Percentiles rank a stretch among this genome's conserved stretches.
These are phyloP conservation scores for Penicillium brasilianum DNA, from an alignment of 2,329 filamentous ascomycete species.

Conservation along the genomic window DNA sequence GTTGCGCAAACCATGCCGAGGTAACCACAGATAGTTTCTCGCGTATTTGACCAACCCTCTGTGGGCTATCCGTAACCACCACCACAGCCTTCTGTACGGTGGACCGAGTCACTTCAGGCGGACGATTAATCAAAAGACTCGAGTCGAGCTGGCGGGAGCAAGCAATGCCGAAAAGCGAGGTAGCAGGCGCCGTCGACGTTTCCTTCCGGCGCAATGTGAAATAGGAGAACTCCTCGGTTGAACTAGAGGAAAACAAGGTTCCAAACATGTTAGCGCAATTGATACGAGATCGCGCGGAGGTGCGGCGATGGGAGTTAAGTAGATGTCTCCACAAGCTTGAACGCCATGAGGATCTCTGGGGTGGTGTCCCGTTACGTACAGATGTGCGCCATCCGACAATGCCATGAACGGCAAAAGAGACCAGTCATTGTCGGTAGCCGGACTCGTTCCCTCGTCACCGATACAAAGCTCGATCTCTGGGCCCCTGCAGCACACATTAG, in stretches of 20 bases:
- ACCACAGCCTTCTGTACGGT: slow-evolving; percentile 98
- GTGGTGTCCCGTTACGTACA: slow-evolving; percentile 60
- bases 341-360: background rate
- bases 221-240: slow-evolving; percentile 96
- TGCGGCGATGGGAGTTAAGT: background rate
- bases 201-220: slow-evolving; percentile 78
- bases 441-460: slow-evolving; percentile 76
- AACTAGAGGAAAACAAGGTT: slow-evolving; percentile 54
- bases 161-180: slow-evolving; percentile 92
- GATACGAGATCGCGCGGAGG: background rate
- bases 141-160: slow-evolving; percentile 92
- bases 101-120: slow-evolving; percentile 90
- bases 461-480: slow-evolving; percentile 96
- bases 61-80: slow-evolving; percentile 88
- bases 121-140: slow-evolving; percentile 74
- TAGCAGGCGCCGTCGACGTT: slow-evolving; percentile 59
- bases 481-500: slow-evolving; percentile 60
- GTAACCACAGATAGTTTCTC: slow-evolving; percentile 91
- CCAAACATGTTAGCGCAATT: slow-evolving; percentile 20
- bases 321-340: background rate
- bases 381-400: slow-evolving; percentile 91
- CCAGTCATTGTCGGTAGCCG: slow-evolving; percentile 86
- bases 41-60: slow-evolving; percentile 86
- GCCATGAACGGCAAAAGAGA: slow-evolving; percentile 93
- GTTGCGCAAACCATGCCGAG: slow-evolving; percentile 94